Evolutionary conservation across 2,329 filamentous ascomycete species (phyloP), one percentile per base, ranked within the genome.

Genomic region (Apiospora malaysiana): DNA sequence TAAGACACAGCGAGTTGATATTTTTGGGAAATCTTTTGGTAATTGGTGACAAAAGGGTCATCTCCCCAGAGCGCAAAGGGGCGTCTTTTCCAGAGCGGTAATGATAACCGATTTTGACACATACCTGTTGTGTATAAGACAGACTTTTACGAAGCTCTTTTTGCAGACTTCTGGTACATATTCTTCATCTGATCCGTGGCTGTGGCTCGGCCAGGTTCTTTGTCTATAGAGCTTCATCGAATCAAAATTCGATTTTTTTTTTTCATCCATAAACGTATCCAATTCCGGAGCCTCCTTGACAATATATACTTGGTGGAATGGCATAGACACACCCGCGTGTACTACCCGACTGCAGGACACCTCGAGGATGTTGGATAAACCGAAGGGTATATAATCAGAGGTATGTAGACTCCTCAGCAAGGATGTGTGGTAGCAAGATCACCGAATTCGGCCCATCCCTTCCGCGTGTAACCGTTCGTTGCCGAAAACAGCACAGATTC

Each of bases 121-220:
- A 63, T 32, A 40, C 56, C 56, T 63, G 56, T 63, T 63, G 32
- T 63, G 32, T 40, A 63, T 63, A 63, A 40, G 21, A 63, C 56
- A 63, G 27, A 63, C 32, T 63, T 40, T 63, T 40, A 63, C 32
- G 56, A 63, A 63, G 56, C 56, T 63, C 21, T 63, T 23, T 21
- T 63, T 63, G 32, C 56, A 63, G 56, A 63, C 32, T 63, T 63
- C 56, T 63, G 18, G 32, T 63, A 63, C 56, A 59, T 63, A 40
- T 63, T 63, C 56, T 63, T 63, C 56, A 63, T 40, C 56, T 63
- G 56, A 63, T 40, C 56, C 56, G 56, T 32, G 56, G 56, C 56
- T 40, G 27, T 63, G 56, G 56, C 32, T 63, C 56, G 56, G 56
- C 56, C 32, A 40, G 56, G 56, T 40, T 63, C 56, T 63, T 63